A percentile compares a stretch with the other conserved stretches of the same genome.
These are phyloP conservation scores for Anthoceros angustus DNA, from an alignment of 225 moss, liverwort and hornwort species.

Conservation along the genomic window DNA sequence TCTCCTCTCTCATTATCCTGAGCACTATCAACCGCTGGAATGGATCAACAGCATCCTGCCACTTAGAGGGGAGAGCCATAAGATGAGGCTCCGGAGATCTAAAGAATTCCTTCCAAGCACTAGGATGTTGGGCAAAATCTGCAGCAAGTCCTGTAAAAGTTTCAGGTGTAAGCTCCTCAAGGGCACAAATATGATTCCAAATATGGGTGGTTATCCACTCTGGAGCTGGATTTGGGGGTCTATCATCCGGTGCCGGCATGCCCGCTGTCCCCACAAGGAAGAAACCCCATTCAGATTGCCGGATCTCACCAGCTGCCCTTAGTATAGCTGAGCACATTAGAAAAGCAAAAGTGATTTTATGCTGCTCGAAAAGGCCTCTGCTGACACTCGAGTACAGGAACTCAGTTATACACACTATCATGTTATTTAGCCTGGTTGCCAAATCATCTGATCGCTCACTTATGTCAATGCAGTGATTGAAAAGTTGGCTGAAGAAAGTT, in stretches of 20 bases:
- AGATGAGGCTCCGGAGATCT: constrained; percentile 30
- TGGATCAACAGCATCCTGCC: constrained; percentile 18
- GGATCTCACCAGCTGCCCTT: constrained; percentile 27
- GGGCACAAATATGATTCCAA: constrained; percentile 48
- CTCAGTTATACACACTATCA: constrained; percentile 46
- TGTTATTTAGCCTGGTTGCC: constrained; percentile 44
- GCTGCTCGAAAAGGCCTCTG: constrained; percentile 76
- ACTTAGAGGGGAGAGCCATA: constrained; percentile 26
- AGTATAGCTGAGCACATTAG: constrained; percentile 71
- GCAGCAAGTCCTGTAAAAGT: constrained; percentile 30
- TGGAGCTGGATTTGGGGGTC: constrained; percentile 32
- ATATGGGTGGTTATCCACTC: constrained; percentile 40
- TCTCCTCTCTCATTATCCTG: constrained; percentile 60
- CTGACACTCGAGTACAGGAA: constrained; percentile 64
- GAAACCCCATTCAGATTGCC: constrained; percentile 49
- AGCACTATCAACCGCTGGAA: constrained; percentile 58
- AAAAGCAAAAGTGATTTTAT: constrained; percentile 76
- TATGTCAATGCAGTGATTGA: constrained; percentile 66
- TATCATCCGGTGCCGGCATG: constrained; percentile 29
- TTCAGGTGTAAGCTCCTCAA: constrained; percentile 38
- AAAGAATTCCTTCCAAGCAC: constrained; percentile 40
- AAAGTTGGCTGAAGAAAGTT: constrained; percentile 65
- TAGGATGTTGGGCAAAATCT: constrained; percentile 16
- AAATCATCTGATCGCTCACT: constrained; percentile 60
- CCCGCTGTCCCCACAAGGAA: constrained; percentile 41